Evolutionary conservation across 2,329 filamentous ascomycete genomes (phyloP).

Genomic region (Hymenoscyphus infarciens): DNA sequence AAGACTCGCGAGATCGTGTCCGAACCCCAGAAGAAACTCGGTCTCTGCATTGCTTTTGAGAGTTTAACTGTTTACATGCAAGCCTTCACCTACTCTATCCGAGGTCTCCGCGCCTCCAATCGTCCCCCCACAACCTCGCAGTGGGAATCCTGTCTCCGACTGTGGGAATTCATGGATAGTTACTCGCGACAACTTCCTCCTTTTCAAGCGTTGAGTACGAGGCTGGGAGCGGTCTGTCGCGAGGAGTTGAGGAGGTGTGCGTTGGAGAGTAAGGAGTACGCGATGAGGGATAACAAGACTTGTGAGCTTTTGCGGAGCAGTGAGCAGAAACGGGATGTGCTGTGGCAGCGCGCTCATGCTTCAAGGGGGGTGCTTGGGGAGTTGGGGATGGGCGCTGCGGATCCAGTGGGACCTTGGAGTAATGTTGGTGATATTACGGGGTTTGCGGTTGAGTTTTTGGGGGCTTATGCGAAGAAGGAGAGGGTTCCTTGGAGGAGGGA

Average conservation of each 20-base stretch:
- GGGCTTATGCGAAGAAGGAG: conserved; percentile 45
- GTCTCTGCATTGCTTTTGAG: conserved; percentile 30
- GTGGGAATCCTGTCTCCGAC: conserved; percentile 46
- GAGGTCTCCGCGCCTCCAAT: conserved; percentile 10
- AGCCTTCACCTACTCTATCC: conserved; percentile 24
- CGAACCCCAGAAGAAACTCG: conserved; percentile 27
- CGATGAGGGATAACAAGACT: conserved; percentile 25
- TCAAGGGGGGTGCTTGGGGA: conserved; percentile 38
- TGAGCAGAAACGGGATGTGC: conserved; percentile 32
- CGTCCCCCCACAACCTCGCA: conserved; percentile 34
- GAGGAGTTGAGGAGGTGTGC: conserved; percentile 20
- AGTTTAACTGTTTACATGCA: conserved; percentile 33
- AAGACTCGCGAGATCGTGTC: conserved; percentile 16
- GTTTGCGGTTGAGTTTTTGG: conserved; percentile 42
- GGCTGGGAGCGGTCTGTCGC: conserved; percentile 20
- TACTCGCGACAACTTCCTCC: conserved; percentile 34
- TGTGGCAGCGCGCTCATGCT: conserved; percentile 18
- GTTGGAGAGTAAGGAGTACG: conserved; percentile 12
- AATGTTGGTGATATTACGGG: conserved; percentile 43
- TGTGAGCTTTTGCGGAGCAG: conserved; percentile 30
- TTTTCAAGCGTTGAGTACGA: conserved; percentile 15
- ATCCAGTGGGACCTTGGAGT: conserved; percentile 39
- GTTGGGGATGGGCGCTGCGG: conserved; percentile 27
- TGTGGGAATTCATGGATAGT: conserved; percentile 43
- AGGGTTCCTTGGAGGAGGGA: conserved; percentile 36